Base-by-base conservation (phyloP, 306 rosid species). In the Glycine soja region DNA sequence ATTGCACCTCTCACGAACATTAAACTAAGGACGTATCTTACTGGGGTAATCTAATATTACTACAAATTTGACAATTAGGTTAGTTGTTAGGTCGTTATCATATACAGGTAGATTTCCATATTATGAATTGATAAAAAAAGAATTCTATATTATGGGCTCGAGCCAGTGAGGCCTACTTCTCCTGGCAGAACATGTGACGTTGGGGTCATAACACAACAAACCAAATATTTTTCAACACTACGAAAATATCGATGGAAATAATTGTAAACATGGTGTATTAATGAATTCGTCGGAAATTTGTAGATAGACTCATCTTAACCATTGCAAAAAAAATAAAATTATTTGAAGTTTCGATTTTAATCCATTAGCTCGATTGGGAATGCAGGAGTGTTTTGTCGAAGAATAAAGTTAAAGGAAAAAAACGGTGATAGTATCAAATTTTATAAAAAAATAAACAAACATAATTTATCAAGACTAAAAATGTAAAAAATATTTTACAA, bases 111-210 rank as follows among this genome's bases (percentile, higher is more conserved):
- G 12, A 50, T 50, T 30, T 34, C 43, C 45, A 66, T 75, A 50
- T 24, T 24, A 50, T 38, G 54, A 36, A 63, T 63, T 34, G 32
- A 19, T 42, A 19, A 12, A 58, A 57, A 58, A 19, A 15, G 3
- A 40, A 12, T 43, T 36, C 6, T n/a, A 52, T 57, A 52, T 57
- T 4, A 48, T 69, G 74, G 72, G 74, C 38, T 53, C 32, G 19
- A 48, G 38, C n/a, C 34, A 4, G 54, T 59, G 42, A 15, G 54
- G 52, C 30, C 52, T 46, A 4, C 46, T 46, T 57, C 11, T 59
- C 8, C 46, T 12, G 52, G 38, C 64, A 51, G 11, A 36, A 53
- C 36, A 73, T 74, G 81, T 74, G 81, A 74, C 14, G 10, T 58
- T 56, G 43, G 72, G 75, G 43, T 43, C 86, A 54, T 62, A 12